These are phyloP conservation scores for Sequoiadendron giganteum DNA, from an alignment of 75 land plant species.

Conservation along the genomic window DNA sequence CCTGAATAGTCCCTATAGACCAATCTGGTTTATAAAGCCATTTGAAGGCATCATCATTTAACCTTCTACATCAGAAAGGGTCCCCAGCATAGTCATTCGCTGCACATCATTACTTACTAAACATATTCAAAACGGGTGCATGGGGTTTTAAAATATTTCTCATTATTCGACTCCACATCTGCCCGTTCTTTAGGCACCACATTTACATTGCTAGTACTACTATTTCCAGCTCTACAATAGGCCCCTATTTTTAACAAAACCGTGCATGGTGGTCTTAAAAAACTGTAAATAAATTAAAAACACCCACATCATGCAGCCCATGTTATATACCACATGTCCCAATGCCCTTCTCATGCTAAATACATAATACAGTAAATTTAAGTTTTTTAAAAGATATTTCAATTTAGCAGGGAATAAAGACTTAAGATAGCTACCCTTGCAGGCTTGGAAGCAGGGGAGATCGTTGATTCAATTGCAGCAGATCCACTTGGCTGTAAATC, in stretches of 20 bases:
- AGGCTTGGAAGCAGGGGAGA: constrained; percentile 16
- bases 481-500: constrained; percentile 29
- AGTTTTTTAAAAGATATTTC: neutral
- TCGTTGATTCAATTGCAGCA: constrained; percentile 14
- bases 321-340: neutral
- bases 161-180: neutral
- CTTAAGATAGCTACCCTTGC: constrained; percentile 20
- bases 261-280: neutral
- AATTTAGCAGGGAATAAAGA: neutral
- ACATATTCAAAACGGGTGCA: neutral
- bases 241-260: neutral
- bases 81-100: neutral
- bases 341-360: neutral
- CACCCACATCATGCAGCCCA: neutral
- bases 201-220: neutral
- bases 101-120: neutral
- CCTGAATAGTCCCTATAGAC: neutral
- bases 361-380: neutral
- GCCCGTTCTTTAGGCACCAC: neutral
- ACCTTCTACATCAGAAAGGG: neutral
- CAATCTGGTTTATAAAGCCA: neutral
- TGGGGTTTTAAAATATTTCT: neutral
- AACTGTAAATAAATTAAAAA: neutral
- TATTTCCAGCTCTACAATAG: neutral
- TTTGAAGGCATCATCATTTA: neutral